Evolutionary conservation across 2,329 filamentous ascomycete genomes (phyloP).

Genomic region (Phialocephala sp.): DNA sequence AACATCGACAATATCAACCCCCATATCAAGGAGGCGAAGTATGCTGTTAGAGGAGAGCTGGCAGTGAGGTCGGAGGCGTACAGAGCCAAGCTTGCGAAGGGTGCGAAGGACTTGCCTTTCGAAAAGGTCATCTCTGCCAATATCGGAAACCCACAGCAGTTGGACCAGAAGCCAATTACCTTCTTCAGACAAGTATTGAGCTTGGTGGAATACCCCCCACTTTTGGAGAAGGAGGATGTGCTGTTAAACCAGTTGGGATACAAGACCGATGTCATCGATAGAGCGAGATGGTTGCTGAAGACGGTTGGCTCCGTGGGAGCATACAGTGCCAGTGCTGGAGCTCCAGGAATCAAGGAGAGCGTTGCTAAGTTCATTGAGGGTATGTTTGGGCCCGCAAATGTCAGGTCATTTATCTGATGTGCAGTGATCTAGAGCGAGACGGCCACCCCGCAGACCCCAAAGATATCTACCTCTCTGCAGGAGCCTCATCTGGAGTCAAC

Average conservation of each 20-base stretch:
- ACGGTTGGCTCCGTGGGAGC: conserved; percentile 91
- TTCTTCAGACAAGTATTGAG: conserved; percentile 98
- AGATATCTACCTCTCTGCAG: conserved; percentile 88
- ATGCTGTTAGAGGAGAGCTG: conserved; percentile 95
- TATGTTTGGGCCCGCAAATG: conserved; percentile 48
- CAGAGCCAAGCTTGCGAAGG: conserved; percentile 72
- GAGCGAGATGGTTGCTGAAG: conserved; percentile 80
- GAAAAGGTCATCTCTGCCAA: conserved; percentile 93
- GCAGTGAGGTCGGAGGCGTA: conserved; percentile 93
- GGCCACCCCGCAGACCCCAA: conserved; percentile 82
- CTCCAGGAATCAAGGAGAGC: conserved; percentile 83
- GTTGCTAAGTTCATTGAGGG: conserved; percentile 92
- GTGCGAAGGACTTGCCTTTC: conserved; percentile 71
- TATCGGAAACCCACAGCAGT: conserved; percentile 98
- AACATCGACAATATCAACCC: conserved; percentile 91
- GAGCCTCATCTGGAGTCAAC: conserved; percentile 93
- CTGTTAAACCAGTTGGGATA: conserved; percentile 79
- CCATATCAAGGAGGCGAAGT: conserved; percentile 84
- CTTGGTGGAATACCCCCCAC: conserved; percentile 84
- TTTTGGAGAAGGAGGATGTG: conserved; percentile 84
- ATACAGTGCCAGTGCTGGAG: conserved; percentile 94
- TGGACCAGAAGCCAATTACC: conserved; percentile 98
- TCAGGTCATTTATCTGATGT: conserved; percentile 14
- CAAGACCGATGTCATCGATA: conserved; percentile 85
- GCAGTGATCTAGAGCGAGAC: conserved; percentile 69